Evolutionary conservation across 73 alveolate genomes (phyloP).

Genomic region (Paramecium pentaurelia): DNA sequence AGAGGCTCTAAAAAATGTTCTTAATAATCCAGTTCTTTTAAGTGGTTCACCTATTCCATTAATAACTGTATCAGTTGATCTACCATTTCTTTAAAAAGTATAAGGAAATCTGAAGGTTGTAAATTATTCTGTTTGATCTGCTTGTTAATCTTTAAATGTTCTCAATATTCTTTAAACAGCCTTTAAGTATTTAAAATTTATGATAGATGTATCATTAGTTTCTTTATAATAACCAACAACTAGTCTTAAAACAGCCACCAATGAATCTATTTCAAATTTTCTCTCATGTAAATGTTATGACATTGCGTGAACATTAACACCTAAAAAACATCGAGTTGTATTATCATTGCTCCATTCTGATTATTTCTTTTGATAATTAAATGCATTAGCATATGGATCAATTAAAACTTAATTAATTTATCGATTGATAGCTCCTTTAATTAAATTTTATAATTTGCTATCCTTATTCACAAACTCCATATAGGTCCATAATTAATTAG

Average conservation of each 20-base stretch:
- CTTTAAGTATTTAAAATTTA: slow-evolving; percentile 63
- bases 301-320: slow-evolving; percentile 74
- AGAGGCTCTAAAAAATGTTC: slow-evolving; percentile 80
- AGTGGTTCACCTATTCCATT: slow-evolving; percentile 68
- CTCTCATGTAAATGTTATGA: slow-evolving; percentile 76
- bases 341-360: slow-evolving; percentile 78
- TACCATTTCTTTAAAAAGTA: slow-evolving; percentile 76
- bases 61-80: slow-evolving; percentile 76
- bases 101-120: slow-evolving; percentile 69
- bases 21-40: slow-evolving; percentile 72
- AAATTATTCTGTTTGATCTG: slow-evolving; percentile 73
- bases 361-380: slow-evolving; percentile 64
- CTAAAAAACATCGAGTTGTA: slow-evolving; percentile 68
- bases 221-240: slow-evolving; percentile 60
- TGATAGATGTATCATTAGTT: slow-evolving; percentile 62
- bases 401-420: slow-evolving; percentile 68
- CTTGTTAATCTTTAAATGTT: slow-evolving; percentile 63
- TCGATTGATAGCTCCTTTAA: slow-evolving; percentile 71
- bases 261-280: slow-evolving; percentile 82
- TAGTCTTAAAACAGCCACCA: slow-evolving; percentile 72
- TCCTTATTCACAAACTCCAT: slow-evolving; percentile 75
- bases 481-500: slow-evolving; percentile 84
- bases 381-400: slow-evolving; percentile 90
- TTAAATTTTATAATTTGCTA: slow-evolving; percentile 62
- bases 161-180: slow-evolving; percentile 61